A percentile compares a stretch with the other conserved stretches of the same genome.
These are phyloP conservation scores for Rosa lucieae DNA, from an alignment of 306 rosid genomes.

Conservation along the genomic window DNA sequence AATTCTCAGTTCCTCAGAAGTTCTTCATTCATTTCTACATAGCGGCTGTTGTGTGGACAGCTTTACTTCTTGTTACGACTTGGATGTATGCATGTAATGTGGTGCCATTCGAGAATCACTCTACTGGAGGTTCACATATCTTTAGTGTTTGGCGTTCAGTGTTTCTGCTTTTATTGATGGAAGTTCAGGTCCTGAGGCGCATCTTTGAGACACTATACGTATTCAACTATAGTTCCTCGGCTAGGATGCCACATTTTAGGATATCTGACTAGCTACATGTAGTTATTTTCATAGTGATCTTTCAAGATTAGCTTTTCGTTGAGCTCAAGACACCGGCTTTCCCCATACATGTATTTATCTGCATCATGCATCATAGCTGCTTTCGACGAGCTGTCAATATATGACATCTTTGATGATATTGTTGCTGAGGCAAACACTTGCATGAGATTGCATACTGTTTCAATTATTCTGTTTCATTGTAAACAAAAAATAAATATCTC, in stretches of 20 bases:
- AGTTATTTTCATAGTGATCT: conserved; percentile 33
- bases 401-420: not conserved
- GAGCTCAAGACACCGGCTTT: not conserved
- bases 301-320: not conserved
- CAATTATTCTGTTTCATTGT: not conserved
- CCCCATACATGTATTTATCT: not conserved
- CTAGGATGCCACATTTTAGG: conserved; percentile 84
- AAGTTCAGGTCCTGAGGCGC: conserved; percentile 67
- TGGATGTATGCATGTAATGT: conserved; percentile 60
- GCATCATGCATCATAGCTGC: not conserved
- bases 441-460: not conserved
- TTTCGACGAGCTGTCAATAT: not conserved
- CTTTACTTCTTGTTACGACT: conserved; percentile 64
- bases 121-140: conserved; percentile 54
- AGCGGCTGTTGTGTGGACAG: conserved; percentile 66
- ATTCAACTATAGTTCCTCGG: conserved; percentile 72
- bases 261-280: conserved; percentile 75
- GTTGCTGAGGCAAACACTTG: not conserved
- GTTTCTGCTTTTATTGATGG: conserved; percentile 78
- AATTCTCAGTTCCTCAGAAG: conserved; percentile 72
- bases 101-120: conserved; percentile 48
- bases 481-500: not conserved
- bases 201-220: conserved; percentile 62
- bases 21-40: conserved; percentile 71
- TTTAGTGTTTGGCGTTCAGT: conserved; percentile 61